Percentiles rank a stretch among this genome's conserved stretches.
These are phyloP conservation scores for Triticum timopheevii DNA, from an alignment of 176 grass and related monocot genomes.

Conservation along the genomic window DNA sequence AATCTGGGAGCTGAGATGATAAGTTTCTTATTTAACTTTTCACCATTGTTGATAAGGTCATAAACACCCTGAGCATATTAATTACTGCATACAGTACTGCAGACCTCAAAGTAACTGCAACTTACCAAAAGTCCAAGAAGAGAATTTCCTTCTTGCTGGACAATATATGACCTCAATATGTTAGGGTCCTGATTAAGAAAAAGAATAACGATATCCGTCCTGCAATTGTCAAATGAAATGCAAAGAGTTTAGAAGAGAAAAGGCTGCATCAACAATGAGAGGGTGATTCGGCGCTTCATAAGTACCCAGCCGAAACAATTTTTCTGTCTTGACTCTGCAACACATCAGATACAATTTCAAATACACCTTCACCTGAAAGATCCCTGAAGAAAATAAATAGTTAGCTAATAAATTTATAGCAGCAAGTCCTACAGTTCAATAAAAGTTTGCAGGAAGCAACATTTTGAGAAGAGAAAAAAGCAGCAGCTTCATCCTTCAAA, in stretches of 20 bases:
- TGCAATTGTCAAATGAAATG: slow-evolving; percentile 56
- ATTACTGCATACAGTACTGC: slow-evolving; percentile 6
- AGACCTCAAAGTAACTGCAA: slow-evolving; percentile 2
- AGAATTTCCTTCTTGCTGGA: slow-evolving; percentile 93
- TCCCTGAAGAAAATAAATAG: slow-evolving; percentile 60
- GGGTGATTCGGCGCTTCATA: slow-evolving; percentile 20
- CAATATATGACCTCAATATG: slow-evolving; percentile 88
- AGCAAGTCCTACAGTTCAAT: neutral
- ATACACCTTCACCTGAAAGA: slow-evolving; percentile 93
- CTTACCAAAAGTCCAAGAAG: slow-evolving; percentile 96
- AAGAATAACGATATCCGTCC: slow-evolving; percentile 95
- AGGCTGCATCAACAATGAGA: neutral
- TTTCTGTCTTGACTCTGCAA: slow-evolving; percentile 88
- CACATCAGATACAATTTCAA: slow-evolving; percentile 89
- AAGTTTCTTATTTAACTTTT: neutral
- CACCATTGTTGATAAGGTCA: neutral
- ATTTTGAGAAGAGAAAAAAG: slow-evolving; percentile 11
- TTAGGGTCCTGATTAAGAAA: slow-evolving; percentile 99
- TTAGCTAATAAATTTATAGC: slow-evolving; percentile 20
- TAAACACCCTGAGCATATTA: neutral
- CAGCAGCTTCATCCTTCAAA: slow-evolving; percentile 15
- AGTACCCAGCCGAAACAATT: slow-evolving; percentile 90
- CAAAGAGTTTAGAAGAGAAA: slow-evolving; percentile 12
- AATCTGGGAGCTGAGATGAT: neutral
- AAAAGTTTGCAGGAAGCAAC: slow-evolving; percentile 16